phyloP scores from a whole-genome alignment of 2,329 filamentous ascomycete species.

The Paraphaeosphaeria minitans region DNA sequence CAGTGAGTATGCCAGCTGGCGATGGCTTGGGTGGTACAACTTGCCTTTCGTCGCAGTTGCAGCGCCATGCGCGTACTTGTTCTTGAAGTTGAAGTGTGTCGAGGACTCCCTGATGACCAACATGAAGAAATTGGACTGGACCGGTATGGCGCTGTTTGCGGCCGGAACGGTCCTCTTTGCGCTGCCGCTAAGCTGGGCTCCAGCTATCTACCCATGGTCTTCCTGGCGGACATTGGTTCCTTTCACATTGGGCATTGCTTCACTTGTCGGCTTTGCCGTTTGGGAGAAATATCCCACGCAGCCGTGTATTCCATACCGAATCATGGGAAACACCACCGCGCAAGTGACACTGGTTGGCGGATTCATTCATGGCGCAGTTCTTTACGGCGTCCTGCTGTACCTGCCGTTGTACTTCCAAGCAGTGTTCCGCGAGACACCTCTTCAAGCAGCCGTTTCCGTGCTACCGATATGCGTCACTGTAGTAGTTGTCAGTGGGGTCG shows the following conservation, averaged over 20 bases:
- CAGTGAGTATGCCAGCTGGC: conserved; percentile 49
- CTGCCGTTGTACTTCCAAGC: conserved; percentile 4
- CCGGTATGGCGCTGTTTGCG: conserved; percentile 51
- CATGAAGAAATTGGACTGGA: conserved; percentile 56
- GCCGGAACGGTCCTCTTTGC: conserved; percentile 53
- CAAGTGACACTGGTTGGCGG: conserved; percentile 57
- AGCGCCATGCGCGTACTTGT: conserved; percentile 50
- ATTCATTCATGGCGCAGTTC: conserved; percentile 60
- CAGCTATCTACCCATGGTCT: conserved; percentile 56
- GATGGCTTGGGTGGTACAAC: conserved; percentile 51
- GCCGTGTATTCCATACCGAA: conserved; percentile 52
- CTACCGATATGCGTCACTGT: conserved; percentile 23
- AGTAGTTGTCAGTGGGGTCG: conserved; percentile 46
- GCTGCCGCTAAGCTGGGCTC: conserved; percentile 57
- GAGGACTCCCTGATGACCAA: conserved; percentile 47
- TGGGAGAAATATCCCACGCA: conserved; percentile 60
- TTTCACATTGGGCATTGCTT: conserved; percentile 58
- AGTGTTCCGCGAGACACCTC: conserved; percentile 29
- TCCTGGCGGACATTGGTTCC: conserved; percentile 66
- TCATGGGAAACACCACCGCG: conserved; percentile 56
- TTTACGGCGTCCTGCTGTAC: conserved; percentile 18
- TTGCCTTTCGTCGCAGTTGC: conserved; percentile 52
- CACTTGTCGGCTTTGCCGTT: conserved; percentile 56
- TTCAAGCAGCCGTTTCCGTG: conserved; percentile 41
- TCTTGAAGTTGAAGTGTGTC: conserved; percentile 56